Evolutionary conservation across 371 early-diverging fungal genomes (phyloP).

Genomic region (Cladochytrium tenue): DNA sequence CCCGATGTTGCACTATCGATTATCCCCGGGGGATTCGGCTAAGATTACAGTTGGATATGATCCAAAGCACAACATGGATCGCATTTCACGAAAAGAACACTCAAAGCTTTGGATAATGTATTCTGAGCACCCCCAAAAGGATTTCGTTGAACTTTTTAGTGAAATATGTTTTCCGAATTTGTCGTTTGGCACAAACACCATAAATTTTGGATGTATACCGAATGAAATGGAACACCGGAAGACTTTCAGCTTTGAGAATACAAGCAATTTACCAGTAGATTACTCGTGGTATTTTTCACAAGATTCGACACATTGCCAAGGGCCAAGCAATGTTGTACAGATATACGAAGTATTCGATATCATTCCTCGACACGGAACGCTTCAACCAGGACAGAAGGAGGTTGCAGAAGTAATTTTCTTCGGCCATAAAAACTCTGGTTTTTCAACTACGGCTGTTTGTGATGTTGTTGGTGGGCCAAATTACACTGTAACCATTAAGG

Average conservation of each 20-base stretch:
- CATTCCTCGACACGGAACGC: slow-evolving; percentile 39
- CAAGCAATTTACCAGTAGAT: slow-evolving; percentile 42
- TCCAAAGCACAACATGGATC: slow-evolving; percentile 38
- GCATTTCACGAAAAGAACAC: slow-evolving; percentile 44
- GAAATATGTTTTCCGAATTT: slow-evolving; percentile 55
- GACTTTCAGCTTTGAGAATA: slow-evolving; percentile 40
- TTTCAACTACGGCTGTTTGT: slow-evolving; percentile 35
- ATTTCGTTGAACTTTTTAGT: slow-evolving; percentile 46
- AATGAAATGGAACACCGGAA: slow-evolving; percentile 40
- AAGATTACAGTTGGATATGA: slow-evolving; percentile 36
- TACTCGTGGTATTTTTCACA: slow-evolving; percentile 49
- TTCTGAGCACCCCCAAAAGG: slow-evolving; percentile 55
- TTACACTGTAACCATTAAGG: slow-evolving; percentile 45
- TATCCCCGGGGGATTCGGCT: slow-evolving; percentile 37
- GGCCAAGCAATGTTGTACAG: neutral
- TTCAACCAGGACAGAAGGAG: slow-evolving; percentile 44
- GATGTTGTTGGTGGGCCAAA: slow-evolving; percentile 57
- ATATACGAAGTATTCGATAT: slow-evolving; percentile 49
- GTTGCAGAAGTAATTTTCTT: slow-evolving; percentile 44
- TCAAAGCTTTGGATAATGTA: slow-evolving; percentile 46
- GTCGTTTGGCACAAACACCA: slow-evolving; percentile 24
- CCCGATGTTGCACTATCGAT: slow-evolving; percentile 12
- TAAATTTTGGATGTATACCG: slow-evolving; percentile 50
- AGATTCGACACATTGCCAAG: slow-evolving; percentile 8
- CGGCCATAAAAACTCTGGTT: slow-evolving; percentile 33